Conservation (phyloP, 345 rosid species). For the Boechera retrofracta region DNA sequence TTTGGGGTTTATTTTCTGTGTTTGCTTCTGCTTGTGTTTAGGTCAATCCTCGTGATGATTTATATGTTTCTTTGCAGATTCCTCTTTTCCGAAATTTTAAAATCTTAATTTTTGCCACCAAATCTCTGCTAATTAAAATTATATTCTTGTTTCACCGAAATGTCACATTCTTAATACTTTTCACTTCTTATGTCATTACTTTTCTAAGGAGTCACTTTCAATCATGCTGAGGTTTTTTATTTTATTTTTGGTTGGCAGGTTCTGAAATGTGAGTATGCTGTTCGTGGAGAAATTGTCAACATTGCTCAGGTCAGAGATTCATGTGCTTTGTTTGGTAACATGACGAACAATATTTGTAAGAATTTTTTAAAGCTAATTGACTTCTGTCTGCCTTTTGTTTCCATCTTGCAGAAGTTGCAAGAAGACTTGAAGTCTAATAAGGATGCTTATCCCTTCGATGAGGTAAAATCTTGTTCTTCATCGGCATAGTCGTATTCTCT, state of each 20-base stretch:
- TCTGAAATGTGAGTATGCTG: conserved; percentile 87
- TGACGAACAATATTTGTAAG: not conserved
- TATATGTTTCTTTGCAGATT: not conserved
- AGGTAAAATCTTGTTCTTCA: conserved; percentile 52
- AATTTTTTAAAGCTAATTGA: not conserved
- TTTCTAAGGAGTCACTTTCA: not conserved
- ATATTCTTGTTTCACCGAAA: not conserved
- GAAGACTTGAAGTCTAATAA: conserved; percentile 70
- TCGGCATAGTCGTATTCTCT: not conserved
- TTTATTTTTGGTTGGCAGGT: conserved; percentile 51
- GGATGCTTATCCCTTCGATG: conserved; percentile 76
- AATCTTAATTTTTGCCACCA: not conserved
- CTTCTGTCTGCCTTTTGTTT: not conserved
- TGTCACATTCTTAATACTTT: not conserved
- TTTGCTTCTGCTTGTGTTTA: not conserved
- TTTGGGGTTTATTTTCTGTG: not conserved
- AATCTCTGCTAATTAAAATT: not conserved
- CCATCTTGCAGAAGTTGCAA: conserved; percentile 62
- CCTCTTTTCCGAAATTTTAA: not conserved
- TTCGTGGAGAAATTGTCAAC: conserved; percentile 90
- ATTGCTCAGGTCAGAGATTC: conserved; percentile 73
- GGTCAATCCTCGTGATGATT: not conserved
- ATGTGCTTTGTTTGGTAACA: conserved; percentile 10
- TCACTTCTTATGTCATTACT: not conserved
- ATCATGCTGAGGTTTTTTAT: not conserved